Base-by-base conservation (phyloP, 805 yeast species). In the Hanseniaspora vineae region DNA sequence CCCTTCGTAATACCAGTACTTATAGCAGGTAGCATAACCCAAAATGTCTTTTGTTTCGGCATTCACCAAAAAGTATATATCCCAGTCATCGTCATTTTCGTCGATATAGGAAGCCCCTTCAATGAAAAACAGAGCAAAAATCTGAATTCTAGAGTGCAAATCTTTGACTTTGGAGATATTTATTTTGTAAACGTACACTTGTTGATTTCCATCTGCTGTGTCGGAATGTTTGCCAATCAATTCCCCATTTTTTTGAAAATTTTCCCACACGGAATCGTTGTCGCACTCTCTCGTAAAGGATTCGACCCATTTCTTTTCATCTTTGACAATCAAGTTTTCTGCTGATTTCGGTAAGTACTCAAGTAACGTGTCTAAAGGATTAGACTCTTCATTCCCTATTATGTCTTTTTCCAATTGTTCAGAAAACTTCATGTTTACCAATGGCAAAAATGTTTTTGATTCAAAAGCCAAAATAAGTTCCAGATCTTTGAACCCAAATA, bases 31-130 rank as follows among this genome's bases (percentile, higher is more conserved):
- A 23, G 82, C 66, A 60, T 83, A 92, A 0, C 97, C 97, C 35
- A 79, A 76, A 47, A 89, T 74, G 31, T 50, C 77, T 14, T 61
- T 65, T 0, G 63, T 65, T 1, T 48, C 49, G 8, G 60, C 59
- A 43, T 66, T 63, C 18, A 67, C 58, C 6, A 83, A 53, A 35
- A 81, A 68, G 59, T 76, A 89, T 2, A 88, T 60, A 44, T 84
- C 87, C 98, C 98, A 92, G 15, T 75, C 70, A 9, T 73, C 71
- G 62, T 92, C 98, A 0, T 62, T 62, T 39, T 73, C 71, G 58
- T 89, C 96, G 48, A 92, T 87, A 57, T 77, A 85, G 1, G 94
- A 79, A 1, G 96, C 97, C 0, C 96, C 97, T 61, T 92, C 98
- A 54, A 92, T 90, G 66, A 81, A 88, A 11, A 92, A 68, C 29